These are phyloP conservation scores for Platismatia glauca DNA, from an alignment of 495 filamentous ascomycete genomes.

Conservation along the genomic window DNA sequence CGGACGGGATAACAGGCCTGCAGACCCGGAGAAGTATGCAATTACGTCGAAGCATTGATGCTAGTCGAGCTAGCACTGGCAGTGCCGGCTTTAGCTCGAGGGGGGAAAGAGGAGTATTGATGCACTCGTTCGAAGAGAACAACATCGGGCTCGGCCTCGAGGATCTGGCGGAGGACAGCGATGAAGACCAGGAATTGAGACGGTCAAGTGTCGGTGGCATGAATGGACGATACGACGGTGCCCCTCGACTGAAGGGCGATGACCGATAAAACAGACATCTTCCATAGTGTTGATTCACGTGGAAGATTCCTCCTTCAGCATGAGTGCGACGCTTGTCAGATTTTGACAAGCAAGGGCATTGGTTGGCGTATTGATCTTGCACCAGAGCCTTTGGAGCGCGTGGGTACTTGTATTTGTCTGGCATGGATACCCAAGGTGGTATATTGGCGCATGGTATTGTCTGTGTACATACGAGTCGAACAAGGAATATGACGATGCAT, in stretches of 20 bases:
- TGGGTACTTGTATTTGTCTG: conserved; percentile 1
- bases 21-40: conserved; percentile 93
- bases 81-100: conserved; percentile 45
- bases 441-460: not conserved
- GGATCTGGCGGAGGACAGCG: conserved; percentile 63
- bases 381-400: not conserved
- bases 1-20: conserved; percentile 79
- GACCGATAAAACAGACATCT: conserved; percentile 30
- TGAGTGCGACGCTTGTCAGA: not conserved
- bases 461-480: conserved; percentile 7
- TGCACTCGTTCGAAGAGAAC: conserved; percentile 73
- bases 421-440: conserved; percentile 12
- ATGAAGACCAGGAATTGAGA: conserved; percentile 36
- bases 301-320: not conserved
- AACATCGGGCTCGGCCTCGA: conserved; percentile 56
- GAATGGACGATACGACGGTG: conserved; percentile 20
- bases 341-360: conserved; percentile 5
- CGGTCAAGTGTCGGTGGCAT: conserved; percentile 11
- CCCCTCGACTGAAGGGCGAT: conserved; percentile 34
- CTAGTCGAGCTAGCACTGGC: conserved; percentile 45
- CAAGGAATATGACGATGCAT: too few relatives aligned
- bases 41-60: conserved; percentile 57
- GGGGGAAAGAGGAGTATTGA: conserved; percentile 69
- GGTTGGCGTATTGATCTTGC: not conserved
- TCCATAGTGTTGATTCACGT: not conserved